Evolutionary conservation across 1,284 basidiomycete species (phyloP).

Genomic region (Macrocystidia cucumis): DNA sequence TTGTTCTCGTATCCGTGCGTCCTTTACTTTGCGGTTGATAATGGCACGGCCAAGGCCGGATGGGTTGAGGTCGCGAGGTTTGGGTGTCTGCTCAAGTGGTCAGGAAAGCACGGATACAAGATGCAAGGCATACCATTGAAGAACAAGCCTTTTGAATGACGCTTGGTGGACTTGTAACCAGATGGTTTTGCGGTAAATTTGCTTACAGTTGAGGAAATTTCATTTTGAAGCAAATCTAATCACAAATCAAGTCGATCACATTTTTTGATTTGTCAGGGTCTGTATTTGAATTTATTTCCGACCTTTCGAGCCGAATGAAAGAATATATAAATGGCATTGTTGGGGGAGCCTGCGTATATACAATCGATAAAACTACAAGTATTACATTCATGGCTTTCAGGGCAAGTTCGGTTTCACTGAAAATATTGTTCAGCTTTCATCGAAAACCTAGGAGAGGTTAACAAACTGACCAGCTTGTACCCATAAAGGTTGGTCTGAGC

Average conservation of each 20-base stretch:
- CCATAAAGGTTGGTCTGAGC: conserved; percentile 22
- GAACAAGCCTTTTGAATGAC: conserved; percentile 5
- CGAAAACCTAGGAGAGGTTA: not conserved
- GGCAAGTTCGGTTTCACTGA: conserved; percentile 13
- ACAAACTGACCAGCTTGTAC: conserved; percentile 15
- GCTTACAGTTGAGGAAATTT: not conserved
- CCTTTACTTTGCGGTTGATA: conserved; percentile 83
- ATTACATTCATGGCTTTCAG: conserved; percentile 4
- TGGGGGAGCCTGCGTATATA: too few species aligned
- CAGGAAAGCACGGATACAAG: not conserved
- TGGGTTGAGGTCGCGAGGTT: conserved; percentile 49
- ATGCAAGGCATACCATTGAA: not conserved
- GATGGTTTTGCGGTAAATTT: too few species aligned
- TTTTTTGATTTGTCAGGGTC: not conserved
- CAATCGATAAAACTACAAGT: not conserved
- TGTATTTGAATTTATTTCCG: not conserved
- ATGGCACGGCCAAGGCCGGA: conserved; percentile 87
- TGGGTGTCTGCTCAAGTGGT: conserved; percentile 30
- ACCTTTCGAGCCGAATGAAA: too few species aligned
- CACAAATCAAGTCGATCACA: conserved; percentile 3
- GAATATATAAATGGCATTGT: too few species aligned
- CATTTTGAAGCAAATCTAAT: not conserved
- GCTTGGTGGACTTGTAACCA: too few species aligned
- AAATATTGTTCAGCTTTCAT: not conserved
- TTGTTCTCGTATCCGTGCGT: conserved; percentile 66